Percentiles rank a stretch among this genome's conserved stretches.
phyloP scores from a whole-genome alignment of 108 stramenopile genomes.

The Nitzschia sp. region DNA sequence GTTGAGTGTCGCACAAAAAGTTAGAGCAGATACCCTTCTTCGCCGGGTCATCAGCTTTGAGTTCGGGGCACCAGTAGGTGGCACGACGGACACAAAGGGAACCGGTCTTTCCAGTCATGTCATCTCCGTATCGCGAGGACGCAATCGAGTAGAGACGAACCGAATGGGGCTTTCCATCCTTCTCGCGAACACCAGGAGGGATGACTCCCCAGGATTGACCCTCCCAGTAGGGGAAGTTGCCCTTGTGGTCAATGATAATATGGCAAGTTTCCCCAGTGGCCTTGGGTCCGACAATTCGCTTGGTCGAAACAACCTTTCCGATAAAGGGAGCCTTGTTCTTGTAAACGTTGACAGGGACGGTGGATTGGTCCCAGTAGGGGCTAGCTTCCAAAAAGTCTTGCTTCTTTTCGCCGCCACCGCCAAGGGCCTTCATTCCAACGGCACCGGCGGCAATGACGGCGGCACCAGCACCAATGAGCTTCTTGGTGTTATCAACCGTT shows the following conservation, averaged over 20 bases:
- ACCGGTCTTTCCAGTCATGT: constrained; percentile 96
- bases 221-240: constrained; percentile 97
- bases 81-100: constrained; percentile 97
- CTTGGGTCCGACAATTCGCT: constrained; percentile 96
- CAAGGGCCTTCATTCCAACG: constrained; percentile 49
- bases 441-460: constrained; percentile 67
- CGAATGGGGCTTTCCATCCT: constrained; percentile 96
- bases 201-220: constrained; percentile 98
- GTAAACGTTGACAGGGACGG: constrained; percentile 90
- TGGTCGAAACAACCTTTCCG: constrained; percentile 94
- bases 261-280: constrained; percentile 99
- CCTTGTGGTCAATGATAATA: constrained; percentile 97
- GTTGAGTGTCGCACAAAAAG: constrained; percentile 94
- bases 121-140: constrained; percentile 96
- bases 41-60: constrained; percentile 95
- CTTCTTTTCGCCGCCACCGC: constrained; percentile 43
- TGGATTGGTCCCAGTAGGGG: constrained; percentile 93
- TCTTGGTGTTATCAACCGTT: constrained; percentile 64
- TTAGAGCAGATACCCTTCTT: constrained; percentile 99
- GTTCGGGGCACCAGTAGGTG: constrained; percentile 92
- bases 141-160: constrained; percentile 98
- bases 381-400: constrained; percentile 96
- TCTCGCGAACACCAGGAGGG: constrained; percentile 89
- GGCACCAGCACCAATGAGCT: constrained; percentile 63
- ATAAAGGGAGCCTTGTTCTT: constrained; percentile 97